phyloP scores from a whole-genome alignment of 345 rosid species.

The Erysimum cheiranthoides region DNA sequence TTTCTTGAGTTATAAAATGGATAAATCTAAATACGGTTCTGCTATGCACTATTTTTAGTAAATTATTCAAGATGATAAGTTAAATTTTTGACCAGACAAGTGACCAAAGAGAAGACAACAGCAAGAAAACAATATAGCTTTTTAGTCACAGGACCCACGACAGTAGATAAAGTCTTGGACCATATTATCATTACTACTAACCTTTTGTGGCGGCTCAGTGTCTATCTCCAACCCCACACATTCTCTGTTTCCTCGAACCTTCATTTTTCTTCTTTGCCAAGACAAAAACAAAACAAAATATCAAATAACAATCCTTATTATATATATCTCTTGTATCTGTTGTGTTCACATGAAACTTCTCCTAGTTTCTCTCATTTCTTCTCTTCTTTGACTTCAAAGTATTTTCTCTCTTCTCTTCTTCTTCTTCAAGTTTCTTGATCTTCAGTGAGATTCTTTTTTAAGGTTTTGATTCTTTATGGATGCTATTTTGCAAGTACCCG shows the following conservation, averaged over 20 bases:
- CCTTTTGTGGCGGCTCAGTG: constrained; percentile 43
- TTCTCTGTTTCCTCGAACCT: constrained; percentile 41
- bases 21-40: too few relatives aligned
- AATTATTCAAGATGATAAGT: background rate
- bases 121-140: constrained; percentile 7
- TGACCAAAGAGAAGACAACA: constrained; percentile 14
- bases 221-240: constrained; percentile 31
- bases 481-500: constrained; percentile 40
- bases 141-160: constrained; percentile 10
- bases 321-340: constrained; percentile 10
- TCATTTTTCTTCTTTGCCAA: constrained; percentile 32
- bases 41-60: background rate
- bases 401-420: background rate
- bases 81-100: constrained; percentile 14
- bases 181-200: constrained; percentile 14
- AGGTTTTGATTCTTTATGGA: constrained; percentile 35
- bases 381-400: constrained; percentile 30
- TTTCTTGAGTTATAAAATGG: too few relatives aligned
- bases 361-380: constrained; percentile 15
- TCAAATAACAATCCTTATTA: background rate
- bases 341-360: constrained; percentile 40
- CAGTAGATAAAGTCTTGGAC: background rate
- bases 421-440: background rate
- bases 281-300: background rate
- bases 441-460: background rate